Evolutionary conservation across 345 rosid genomes (phyloP).

Genomic region (Iberis pinnata): DNA sequence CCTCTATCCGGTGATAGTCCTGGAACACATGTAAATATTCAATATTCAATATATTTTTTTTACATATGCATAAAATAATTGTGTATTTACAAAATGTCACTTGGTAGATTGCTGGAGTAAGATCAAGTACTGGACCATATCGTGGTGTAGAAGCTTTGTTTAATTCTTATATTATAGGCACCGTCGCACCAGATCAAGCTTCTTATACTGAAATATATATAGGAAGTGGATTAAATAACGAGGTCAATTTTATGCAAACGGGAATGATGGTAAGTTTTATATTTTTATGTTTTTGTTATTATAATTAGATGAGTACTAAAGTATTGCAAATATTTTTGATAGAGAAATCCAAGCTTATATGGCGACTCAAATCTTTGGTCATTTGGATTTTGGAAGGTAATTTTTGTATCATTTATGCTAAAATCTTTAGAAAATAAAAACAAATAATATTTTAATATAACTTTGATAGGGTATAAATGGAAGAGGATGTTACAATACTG

Average conservation of each 20-base stretch:
- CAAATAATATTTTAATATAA: not conserved
- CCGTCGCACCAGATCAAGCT: not conserved
- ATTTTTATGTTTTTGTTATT: not conserved
- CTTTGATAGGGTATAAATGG: conserved; percentile 5
- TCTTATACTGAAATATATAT: not conserved
- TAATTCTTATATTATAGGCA: not conserved
- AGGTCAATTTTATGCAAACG: not conserved
- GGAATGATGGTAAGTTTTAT: not conserved
- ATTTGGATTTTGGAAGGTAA: conserved; percentile 5
- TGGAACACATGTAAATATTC: not conserved
- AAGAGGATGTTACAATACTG: not conserved
- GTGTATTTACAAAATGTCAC: too few species aligned
- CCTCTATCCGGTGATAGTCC: not conserved
- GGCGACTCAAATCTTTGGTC: not conserved
- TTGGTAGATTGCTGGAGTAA: not conserved
- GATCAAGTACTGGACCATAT: not conserved
- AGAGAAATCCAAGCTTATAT: not conserved
- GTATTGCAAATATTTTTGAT: not conserved
- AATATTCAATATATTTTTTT: too few species aligned
- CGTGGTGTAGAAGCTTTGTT: not conserved
- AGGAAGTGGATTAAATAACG: not conserved
- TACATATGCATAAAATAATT: too few species aligned
- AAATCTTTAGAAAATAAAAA: not conserved
- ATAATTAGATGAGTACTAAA: not conserved
- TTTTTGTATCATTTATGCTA: not conserved